These are phyloP conservation scores for Syzygium grande DNA, from an alignment of 345 rosid genomes.

Conservation along the genomic window DNA sequence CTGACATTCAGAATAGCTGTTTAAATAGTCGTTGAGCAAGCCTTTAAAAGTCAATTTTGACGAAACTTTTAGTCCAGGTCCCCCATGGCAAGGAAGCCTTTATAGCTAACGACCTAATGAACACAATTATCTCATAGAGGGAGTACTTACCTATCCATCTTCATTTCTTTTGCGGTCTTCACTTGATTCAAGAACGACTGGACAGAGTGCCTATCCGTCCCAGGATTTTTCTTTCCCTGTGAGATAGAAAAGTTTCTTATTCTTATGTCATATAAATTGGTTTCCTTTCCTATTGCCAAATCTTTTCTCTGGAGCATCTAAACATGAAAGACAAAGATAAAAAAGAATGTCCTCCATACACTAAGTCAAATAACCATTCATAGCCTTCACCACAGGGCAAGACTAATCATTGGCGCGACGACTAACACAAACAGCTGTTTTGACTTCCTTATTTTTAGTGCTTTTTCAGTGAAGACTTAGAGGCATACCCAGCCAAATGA, in stretches of 20 bases:
- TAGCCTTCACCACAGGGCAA: background rate
- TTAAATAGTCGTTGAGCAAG: background rate
- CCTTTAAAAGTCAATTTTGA: background rate
- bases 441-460: background rate
- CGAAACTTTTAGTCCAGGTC: background rate
- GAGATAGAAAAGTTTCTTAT: background rate
- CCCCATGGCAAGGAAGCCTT: background rate
- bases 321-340: background rate
- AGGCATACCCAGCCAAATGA: conserved; percentile 69
- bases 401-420: background rate
- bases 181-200: conserved; percentile 45
- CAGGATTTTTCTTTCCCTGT: conserved; percentile 78
- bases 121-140: background rate
- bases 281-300: background rate
- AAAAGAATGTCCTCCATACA: background rate
- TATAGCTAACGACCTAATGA: background rate
- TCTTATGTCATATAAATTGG: background rate
- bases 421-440: background rate
- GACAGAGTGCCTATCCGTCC: conserved; percentile 40
- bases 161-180: conserved; percentile 52
- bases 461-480: background rate
- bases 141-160: conserved; percentile 52
- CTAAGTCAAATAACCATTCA: background rate
- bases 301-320: background rate
- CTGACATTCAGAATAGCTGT: background rate